Conservation (phyloP, 2,329 filamentous ascomycete genomes). For the Colletotrichum nymphaeae region DNA sequence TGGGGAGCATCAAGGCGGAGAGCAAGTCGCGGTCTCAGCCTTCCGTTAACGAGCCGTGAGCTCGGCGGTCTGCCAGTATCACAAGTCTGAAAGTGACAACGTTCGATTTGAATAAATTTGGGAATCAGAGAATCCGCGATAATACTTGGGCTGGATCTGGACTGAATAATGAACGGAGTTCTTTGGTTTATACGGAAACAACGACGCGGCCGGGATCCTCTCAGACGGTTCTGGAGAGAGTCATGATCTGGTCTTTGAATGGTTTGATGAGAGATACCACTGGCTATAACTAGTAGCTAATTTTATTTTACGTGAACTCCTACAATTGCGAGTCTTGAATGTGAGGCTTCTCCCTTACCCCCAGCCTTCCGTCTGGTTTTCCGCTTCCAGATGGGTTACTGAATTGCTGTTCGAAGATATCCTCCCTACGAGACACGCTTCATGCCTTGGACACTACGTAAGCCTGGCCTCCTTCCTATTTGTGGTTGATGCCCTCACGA, state of each 20-base stretch:
- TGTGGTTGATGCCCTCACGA: background rate
- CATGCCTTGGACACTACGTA: too few species aligned
- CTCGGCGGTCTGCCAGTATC: background rate
- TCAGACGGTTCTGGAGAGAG: background rate
- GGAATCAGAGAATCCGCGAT: background rate
- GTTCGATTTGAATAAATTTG: background rate
- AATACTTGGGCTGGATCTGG: background rate
- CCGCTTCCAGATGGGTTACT: background rate
- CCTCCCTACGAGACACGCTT: background rate
- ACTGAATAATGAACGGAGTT: constrained; percentile 24
- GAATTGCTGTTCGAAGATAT: background rate
- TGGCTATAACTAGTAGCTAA: constrained; percentile 15
- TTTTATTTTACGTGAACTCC: background rate
- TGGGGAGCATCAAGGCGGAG: constrained; percentile 42
- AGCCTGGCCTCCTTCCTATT: background rate
- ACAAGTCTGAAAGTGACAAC: background rate
- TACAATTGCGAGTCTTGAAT: background rate
- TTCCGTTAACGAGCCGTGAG: background rate
- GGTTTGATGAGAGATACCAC: constrained; percentile 27
- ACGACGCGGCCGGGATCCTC: background rate
- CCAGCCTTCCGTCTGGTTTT: background rate
- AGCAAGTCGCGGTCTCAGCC: constrained; percentile 15
- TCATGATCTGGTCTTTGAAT: background rate
- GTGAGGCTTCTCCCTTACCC: too few species aligned
- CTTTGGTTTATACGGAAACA: background rate